Conservation (phyloP, 306 rosid species). For the Cicer pinnatifidum region DNA sequence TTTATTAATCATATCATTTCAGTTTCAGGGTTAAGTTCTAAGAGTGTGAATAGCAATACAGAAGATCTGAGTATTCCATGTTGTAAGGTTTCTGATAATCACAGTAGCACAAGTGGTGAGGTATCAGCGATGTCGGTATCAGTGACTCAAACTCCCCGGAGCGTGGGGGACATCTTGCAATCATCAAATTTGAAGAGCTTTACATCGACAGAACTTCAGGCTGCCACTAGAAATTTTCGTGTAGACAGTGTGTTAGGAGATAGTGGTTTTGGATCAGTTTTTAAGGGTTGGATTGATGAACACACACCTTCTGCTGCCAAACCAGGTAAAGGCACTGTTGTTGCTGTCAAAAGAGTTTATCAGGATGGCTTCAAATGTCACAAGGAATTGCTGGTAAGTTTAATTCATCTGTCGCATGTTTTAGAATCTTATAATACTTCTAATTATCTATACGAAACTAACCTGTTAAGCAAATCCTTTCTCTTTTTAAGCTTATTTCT, state of each 20-base stretch:
- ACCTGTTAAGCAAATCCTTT: too few relatives aligned
- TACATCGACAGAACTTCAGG: constrained; percentile 53
- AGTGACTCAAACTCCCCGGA: constrained; percentile 42
- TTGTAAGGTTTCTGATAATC: constrained; percentile 34
- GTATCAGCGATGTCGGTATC: constrained; percentile 38
- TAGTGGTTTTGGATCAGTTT: constrained; percentile 62
- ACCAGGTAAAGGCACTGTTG: constrained; percentile 53
- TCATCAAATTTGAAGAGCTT: constrained; percentile 59
- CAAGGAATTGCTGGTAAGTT: constrained; percentile 68
- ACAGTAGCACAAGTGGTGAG: constrained; percentile 43
- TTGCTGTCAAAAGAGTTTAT: constrained; percentile 66
- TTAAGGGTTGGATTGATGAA: constrained; percentile 74
- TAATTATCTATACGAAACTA: too few relatives aligned
- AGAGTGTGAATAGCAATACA: constrained; percentile 41
- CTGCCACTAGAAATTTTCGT: constrained; percentile 66
- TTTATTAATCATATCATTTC: constrained; percentile 7
- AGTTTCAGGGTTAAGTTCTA: constrained; percentile 55
- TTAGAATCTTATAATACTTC: background rate
- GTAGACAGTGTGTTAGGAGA: constrained; percentile 60
- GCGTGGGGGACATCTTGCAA: constrained; percentile 59
- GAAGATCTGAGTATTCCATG: constrained; percentile 41
- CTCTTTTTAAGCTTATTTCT: too few relatives aligned
- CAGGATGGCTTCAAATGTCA: constrained; percentile 55
- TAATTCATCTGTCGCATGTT: background rate
- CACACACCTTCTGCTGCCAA: constrained; percentile 55